Evolutionary conservation across 495 filamentous ascomycete species (phyloP).

Genomic region (Emericellopsis terricola): DNA sequence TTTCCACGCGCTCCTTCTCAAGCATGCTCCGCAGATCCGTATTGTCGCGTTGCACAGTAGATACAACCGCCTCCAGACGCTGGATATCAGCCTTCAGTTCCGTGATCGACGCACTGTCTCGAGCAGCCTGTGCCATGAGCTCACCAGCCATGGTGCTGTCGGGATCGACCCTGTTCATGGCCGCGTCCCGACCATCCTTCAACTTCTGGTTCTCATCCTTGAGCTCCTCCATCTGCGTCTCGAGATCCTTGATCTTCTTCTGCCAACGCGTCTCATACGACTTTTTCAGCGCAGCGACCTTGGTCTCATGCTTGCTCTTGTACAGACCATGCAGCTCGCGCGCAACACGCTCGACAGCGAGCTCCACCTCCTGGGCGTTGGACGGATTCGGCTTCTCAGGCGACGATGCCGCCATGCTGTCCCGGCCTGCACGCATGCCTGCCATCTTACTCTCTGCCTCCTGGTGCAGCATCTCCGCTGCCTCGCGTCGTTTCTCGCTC

Average conservation of each 20-base stretch:
- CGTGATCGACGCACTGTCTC: constrained; percentile 32
- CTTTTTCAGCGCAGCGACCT: constrained; percentile 87
- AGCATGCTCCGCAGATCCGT: constrained; percentile 42
- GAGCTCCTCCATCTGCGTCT: constrained; percentile 47
- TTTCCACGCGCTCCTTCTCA: constrained; percentile 72
- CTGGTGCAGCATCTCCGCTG: constrained; percentile 41
- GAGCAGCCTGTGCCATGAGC: constrained; percentile 28
- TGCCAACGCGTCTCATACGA: constrained; percentile 83
- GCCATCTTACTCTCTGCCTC: constrained; percentile 60
- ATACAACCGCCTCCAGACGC: constrained; percentile 50
- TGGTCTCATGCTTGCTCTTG: constrained; percentile 90
- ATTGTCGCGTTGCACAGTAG: constrained; percentile 44
- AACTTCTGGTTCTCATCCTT: constrained; percentile 58
- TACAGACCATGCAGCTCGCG: constrained; percentile 84
- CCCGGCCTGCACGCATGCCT: constrained; percentile 39
- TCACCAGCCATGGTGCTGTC: constrained; percentile 23
- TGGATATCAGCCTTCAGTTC: constrained; percentile 48
- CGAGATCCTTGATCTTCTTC: constrained; percentile 61
- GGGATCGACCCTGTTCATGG: constrained; percentile 37
- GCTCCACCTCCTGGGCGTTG: constrained; percentile 42
- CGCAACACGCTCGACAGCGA: constrained; percentile 81
- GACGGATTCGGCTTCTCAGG: constrained; percentile 12
- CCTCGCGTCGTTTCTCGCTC: constrained; percentile 49
- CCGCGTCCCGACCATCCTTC: constrained; percentile 41
- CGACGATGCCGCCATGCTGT: constrained; percentile 9